A percentile compares a stretch with the other conserved stretches of the same genome.
Conservation (phyloP, 75 land plant genomes). For the Ceratopteris richardii region DNA sequence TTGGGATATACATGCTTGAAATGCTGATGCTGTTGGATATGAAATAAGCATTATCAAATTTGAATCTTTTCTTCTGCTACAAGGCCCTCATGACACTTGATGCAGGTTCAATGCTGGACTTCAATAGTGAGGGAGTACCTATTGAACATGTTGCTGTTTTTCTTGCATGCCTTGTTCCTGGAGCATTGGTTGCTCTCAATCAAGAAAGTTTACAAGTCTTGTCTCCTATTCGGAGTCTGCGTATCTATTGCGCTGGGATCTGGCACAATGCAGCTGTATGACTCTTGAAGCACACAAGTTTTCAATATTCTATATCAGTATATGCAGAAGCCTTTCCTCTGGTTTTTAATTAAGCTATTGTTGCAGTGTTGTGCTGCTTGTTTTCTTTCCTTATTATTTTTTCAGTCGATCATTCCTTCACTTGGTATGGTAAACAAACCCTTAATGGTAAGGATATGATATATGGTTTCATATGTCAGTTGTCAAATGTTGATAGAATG, state of each 20-base stretch:
- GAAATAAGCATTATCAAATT: too few relatives aligned
- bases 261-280: slow-evolving; percentile 70
- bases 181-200: slow-evolving; percentile 68
- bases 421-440: slow-evolving; percentile 30
- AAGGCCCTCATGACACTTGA: slow-evolving; percentile 20
- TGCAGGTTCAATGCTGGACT: slow-evolving; percentile 16
- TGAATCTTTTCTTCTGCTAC: background rate
- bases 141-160: slow-evolving; percentile 63
- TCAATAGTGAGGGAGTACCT: slow-evolving; percentile 64
- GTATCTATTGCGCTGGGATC: slow-evolving; percentile 73
- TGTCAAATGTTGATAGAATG: background rate
- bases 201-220: slow-evolving; percentile 37
- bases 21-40: too few relatives aligned
- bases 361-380: slow-evolving; percentile 50
- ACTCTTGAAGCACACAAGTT: background rate
- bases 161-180: slow-evolving; percentile 59
- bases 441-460: slow-evolving; percentile 32
- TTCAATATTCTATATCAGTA: background rate
- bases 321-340: background rate
- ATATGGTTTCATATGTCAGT: too few relatives aligned
- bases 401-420: slow-evolving; percentile 43
- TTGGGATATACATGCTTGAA: too few relatives aligned
- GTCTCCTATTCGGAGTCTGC: slow-evolving; percentile 32
- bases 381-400: slow-evolving; percentile 23
- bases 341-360: background rate